phyloP scores from a whole-genome alignment of 2,329 filamentous ascomycete species.

The Penicillium thymicola region DNA sequence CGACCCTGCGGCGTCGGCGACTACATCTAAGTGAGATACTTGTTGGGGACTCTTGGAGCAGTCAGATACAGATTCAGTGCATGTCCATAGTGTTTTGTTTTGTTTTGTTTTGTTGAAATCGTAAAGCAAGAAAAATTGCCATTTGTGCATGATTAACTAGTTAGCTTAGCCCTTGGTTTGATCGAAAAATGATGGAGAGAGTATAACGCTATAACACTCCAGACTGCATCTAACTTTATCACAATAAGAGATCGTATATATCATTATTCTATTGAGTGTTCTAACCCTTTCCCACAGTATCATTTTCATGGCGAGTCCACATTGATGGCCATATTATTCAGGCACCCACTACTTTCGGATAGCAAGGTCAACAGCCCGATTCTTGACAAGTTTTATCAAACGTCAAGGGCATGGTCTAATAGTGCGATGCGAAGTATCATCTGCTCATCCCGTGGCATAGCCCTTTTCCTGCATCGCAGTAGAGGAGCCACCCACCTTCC shows the following conservation, averaged over 20 bases:
- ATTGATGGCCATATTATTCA: neutral
- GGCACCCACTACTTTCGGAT: neutral
- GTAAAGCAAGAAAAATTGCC: neutral
- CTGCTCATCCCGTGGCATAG: neutral
- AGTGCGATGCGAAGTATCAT: slow-evolving; percentile 26
- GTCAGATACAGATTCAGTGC: neutral
- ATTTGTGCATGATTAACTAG: neutral
- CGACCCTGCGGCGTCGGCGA: slow-evolving; percentile 37
- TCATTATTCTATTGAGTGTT: neutral
- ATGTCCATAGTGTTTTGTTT: neutral
- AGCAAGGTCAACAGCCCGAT: neutral
- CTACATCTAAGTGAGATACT: slow-evolving; percentile 5
- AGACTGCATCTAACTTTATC: neutral
- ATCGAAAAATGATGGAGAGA: neutral
- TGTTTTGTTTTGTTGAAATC: neutral
- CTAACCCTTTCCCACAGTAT: neutral
- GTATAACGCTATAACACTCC: neutral
- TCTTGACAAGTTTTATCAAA: neutral
- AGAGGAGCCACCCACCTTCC: neutral
- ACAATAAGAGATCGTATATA: neutral
- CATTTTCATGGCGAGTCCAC: neutral
- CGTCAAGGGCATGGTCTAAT: slow-evolving; percentile 1
- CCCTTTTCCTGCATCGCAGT: neutral
- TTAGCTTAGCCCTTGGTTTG: no score
- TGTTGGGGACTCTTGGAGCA: slow-evolving; percentile 16